Base-by-base conservation (phyloP, 768 basidiomycete species). In the Phanerodontia chrysosporium region DNA sequence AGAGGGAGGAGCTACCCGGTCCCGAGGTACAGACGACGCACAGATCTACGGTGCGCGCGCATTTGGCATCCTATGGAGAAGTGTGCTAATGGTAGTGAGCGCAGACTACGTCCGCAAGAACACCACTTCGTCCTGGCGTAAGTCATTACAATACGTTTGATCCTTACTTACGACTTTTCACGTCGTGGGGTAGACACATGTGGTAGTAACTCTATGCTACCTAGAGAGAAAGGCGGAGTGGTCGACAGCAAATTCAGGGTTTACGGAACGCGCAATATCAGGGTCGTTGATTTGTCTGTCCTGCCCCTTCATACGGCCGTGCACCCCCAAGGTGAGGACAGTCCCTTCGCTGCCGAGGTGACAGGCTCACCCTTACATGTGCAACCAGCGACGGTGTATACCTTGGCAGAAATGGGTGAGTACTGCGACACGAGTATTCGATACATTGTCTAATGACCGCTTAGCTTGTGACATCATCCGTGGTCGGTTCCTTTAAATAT, bases 281-380 rank as follows among this genome's bases (percentile, higher is more conserved):
- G 81, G 7, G 78, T 82, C 22, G 78, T 72, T 9, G 81, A 82
- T 62, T 46, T 73, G 4, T 78, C 78, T 1, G 65, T 81, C 42
- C 32, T 55, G 8, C 53, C 53, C 4, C 30, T 55, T 6, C 53
- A 55, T 10, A 35, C 35, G 10, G 53, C 32, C 21, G 36, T 39
- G 6, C 53, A 55, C 24, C 29, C 53, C 6, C 35, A 42, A n/a
- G 30, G 46, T 48, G 18, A 10, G 39, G 8, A 12, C 16, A 5
- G 18, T 7, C 4, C 39, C 4, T 42, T 4, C 10, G 4, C 8
- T 18, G 39, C 10, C 39, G 9, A 10, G 9, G 10, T 18, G 8
- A 12, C 18, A 9, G 39, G 18, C 39, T 18, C 8, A 42, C 16
- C 4, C 18, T 42, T n/a, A n/a, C n/a, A 5, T 42, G 16, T 18